A percentile compares a stretch with the other conserved stretches of the same genome.
Conservation (phyloP, 257 asterid genomes). For the Primulina eburnea region DNA sequence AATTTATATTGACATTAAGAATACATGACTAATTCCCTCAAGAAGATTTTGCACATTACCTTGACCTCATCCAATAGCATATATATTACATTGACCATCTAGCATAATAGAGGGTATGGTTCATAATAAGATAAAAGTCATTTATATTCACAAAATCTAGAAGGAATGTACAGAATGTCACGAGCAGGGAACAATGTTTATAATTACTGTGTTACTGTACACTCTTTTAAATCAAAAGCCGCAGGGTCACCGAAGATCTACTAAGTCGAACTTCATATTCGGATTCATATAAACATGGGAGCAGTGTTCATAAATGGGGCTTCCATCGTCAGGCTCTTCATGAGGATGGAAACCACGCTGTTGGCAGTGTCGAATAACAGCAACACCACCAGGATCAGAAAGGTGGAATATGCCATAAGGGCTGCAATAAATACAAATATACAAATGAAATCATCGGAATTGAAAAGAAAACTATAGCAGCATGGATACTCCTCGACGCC, state of each 20-base stretch:
- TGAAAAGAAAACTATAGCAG: neutral
- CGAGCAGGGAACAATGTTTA: neutral
- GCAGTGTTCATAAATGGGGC: slow-evolving; percentile 80
- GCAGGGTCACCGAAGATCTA: slow-evolving; percentile 72
- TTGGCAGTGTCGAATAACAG: slow-evolving; percentile 71
- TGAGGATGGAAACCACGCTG: slow-evolving; percentile 97
- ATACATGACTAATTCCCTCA: too few relatives aligned
- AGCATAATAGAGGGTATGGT: too few relatives aligned
- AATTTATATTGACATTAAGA: too few relatives aligned
- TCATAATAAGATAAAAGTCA: neutral
- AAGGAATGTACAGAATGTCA: slow-evolving; percentile 25
- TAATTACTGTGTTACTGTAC: slow-evolving; percentile 30
- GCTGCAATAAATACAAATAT: slow-evolving; percentile 37
- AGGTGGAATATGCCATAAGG: slow-evolving; percentile 97
- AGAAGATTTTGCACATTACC: too few relatives aligned
- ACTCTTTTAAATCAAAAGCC: slow-evolving; percentile 21
- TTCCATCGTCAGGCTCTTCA: slow-evolving; percentile 90
- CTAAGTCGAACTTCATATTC: slow-evolving; percentile 65
- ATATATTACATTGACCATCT: too few relatives aligned
- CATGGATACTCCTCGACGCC: neutral
- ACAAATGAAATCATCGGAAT: neutral
- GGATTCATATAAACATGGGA: slow-evolving; percentile 85
- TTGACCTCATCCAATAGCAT: too few relatives aligned
- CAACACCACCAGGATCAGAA: slow-evolving; percentile 84
- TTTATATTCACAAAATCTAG: slow-evolving; percentile 26